Base-by-base conservation (phyloP, 2,329 filamentous ascomycete species). In the Fusarium avenaceum region DNA sequence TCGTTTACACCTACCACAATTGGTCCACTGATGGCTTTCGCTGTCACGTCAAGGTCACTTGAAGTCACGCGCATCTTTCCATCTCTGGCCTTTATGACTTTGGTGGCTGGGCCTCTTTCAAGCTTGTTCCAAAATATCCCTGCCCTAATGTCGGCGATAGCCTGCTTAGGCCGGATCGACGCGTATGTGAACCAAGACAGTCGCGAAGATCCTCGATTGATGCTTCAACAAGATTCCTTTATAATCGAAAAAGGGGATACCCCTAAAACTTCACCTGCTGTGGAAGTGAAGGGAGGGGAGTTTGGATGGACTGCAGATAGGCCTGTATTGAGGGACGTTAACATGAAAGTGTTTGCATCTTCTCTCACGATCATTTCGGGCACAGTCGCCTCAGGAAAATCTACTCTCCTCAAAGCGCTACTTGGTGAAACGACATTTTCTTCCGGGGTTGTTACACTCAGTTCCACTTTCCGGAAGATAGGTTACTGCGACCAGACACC, bases 21-120 rank as follows among this genome's bases (percentile, higher is more conserved):
- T 2, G 74, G 74, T 3, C 80, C 81, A 0, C 74, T 79, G 0
- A 49, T 79, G 3, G 72, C 78, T 0, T 78, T 79, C 50, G 74
- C 71, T n/a, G 50, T 74, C 14, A 68, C 74, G 7, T 58, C 62
- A 3, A 47, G 57, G 3, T 52, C 55, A 3, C 63, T 79, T 4
- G 68, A 75, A 11, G 63, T 70, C 0, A 67, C 75, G 4, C 69
- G 62, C 10, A 75, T 77, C 19, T 79, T 78, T 48, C 74, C 75
- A 1, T 65, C 76, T 0, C 56, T 79, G 20, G 74, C 76, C 1
- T 78, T 73, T 33, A 44, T 79, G 6, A 57, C 67, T 4, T 65
- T 79, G 2, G 33, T 79, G 10, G 57, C 75, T 4, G 53, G 26
- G 3, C 77, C 77, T 0, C 64, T 79, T 1, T 43, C 53, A 7